Evolutionary conservation across 2,329 filamentous ascomycete genomes (phyloP).

Genomic region (Penicillium sp.): DNA sequence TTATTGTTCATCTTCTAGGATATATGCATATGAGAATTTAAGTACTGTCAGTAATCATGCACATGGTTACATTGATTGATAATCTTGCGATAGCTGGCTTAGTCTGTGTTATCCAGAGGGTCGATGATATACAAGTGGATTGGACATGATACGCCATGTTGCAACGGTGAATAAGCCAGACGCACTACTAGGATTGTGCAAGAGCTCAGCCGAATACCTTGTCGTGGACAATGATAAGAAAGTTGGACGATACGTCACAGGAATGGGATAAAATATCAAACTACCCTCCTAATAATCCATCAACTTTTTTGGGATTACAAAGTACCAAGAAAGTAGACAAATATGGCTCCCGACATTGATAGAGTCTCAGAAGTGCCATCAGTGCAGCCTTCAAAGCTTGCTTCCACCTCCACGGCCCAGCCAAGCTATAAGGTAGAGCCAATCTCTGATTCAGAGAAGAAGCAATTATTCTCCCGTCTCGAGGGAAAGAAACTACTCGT

Average conservation of each 20-base stretch:
- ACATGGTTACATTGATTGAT: neutral
- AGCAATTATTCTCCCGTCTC: neutral
- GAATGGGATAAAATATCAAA: neutral
- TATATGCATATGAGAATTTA: neutral
- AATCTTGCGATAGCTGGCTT: neutral
- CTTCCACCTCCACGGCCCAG: neutral
- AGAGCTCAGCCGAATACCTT: neutral
- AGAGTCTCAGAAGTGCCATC: neutral
- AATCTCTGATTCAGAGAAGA: neutral
- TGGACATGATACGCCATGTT: neutral
- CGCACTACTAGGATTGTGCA: neutral
- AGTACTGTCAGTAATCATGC: neutral
- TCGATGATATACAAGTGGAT: neutral
- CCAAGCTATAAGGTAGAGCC: neutral
- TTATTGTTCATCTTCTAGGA: neutral
- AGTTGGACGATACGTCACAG: neutral
- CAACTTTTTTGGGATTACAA: neutral
- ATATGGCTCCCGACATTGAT: neutral
- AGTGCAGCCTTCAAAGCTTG: neutral
- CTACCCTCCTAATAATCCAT: neutral
- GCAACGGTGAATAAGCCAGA: neutral
- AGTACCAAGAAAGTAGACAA: neutral
- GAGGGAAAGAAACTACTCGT: constrained; percentile 1
- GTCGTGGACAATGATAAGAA: neutral
- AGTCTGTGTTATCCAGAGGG: neutral